Conservation (phyloP, 164 flowering plant genomes). For the Houttuynia cordata region DNA sequence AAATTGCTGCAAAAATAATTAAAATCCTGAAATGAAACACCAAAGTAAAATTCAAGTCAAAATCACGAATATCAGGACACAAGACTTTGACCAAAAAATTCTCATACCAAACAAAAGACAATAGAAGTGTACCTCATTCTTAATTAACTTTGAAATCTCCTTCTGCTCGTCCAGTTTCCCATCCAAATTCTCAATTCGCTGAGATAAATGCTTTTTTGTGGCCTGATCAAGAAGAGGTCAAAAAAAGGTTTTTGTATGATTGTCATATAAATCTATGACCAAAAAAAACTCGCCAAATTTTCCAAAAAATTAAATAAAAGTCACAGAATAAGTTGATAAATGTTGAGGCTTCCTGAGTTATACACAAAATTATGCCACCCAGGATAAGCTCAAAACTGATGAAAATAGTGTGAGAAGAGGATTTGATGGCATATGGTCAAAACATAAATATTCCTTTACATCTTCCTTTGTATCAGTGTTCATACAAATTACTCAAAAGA, state of each 20-base stretch:
- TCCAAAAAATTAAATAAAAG: too few species aligned
- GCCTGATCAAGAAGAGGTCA: slow-evolving; percentile 28
- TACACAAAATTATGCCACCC: background rate
- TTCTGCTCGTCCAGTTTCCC: slow-evolving; percentile 70
- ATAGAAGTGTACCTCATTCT: slow-evolving; percentile 13
- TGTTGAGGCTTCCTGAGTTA: too few species aligned
- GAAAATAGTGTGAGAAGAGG: background rate
- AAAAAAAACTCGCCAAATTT: too few species aligned
- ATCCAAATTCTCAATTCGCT: slow-evolving; percentile 68
- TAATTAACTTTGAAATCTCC: slow-evolving; percentile 37
- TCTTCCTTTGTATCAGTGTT: too few species aligned
- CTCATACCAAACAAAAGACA: background rate
- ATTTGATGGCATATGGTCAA: background rate
- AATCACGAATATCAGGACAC: background rate
- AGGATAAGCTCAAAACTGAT: background rate
- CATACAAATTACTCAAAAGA: too few species aligned
- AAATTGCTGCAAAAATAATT: background rate
- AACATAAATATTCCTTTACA: too few species aligned
- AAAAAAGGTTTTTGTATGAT: background rate
- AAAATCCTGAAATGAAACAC: background rate
- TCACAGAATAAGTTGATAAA: too few species aligned
- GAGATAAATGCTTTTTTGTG: slow-evolving; percentile 76
- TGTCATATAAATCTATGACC: too few species aligned
- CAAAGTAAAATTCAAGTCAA: background rate
- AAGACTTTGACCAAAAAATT: background rate